Conservation (phyloP, 2,329 filamentous ascomycete genomes). For the Colletotrichum tamarilloi region DNA sequence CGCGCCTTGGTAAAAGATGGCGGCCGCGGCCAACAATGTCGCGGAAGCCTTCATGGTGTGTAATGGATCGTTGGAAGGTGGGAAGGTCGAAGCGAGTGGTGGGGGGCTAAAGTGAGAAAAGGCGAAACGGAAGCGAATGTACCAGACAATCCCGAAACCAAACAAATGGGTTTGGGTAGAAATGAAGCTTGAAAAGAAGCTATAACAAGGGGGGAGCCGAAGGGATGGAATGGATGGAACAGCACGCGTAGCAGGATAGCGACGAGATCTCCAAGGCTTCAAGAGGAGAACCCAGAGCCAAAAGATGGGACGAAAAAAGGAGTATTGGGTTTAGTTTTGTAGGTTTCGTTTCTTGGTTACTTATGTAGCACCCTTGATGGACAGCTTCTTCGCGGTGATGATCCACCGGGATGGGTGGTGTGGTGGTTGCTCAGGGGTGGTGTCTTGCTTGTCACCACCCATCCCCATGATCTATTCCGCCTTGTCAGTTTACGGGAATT, state of each 20-base stretch:
- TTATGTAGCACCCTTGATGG: neutral
- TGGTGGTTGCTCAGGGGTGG: neutral
- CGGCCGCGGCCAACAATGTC: constrained; percentile 15
- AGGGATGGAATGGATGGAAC: neutral
- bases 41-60: constrained; percentile 27
- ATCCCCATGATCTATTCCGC: neutral
- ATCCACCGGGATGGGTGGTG: constrained; percentile 4
- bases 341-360: neutral
- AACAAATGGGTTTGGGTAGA: neutral
- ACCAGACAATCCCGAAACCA: constrained; percentile 19
- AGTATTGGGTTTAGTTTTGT: constrained; percentile 17
- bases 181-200: neutral
- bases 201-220: neutral
- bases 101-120: neutral
- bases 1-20: constrained; percentile 10
- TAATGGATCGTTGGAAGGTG: neutral
- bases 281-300: neutral
- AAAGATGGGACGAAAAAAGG: neutral
- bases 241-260: neutral
- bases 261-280: neutral
- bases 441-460: neutral
- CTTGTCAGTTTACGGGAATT: neutral
- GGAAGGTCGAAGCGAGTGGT: neutral
- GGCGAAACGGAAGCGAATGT: constrained; percentile 17
- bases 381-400: constrained; percentile 8